phyloP scores from a whole-genome alignment of 192 early-diverging fungal genomes.

The Lunasporangiospora selenospora region DNA sequence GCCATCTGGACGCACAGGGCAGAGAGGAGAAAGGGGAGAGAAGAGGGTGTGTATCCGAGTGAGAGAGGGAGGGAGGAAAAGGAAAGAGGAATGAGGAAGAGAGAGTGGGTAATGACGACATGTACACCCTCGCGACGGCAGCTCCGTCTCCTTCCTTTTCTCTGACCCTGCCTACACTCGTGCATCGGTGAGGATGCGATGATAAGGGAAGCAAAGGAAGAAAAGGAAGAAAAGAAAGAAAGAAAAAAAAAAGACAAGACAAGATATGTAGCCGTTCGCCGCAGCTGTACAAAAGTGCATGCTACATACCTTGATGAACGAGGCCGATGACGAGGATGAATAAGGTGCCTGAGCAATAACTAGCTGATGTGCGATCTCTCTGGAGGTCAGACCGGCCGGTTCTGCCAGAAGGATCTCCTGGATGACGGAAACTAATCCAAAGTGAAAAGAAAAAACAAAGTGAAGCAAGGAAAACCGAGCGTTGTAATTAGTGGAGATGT shows the following conservation, averaged over 20 bases:
- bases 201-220: too few relatives aligned
- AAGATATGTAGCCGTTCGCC: too few relatives aligned
- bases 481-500: background rate
- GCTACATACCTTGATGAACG: constrained; percentile 42
- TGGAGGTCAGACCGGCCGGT: constrained; percentile 30
- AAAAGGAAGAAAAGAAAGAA: background rate
- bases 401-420: constrained; percentile 32
- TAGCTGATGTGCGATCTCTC: constrained; percentile 40
- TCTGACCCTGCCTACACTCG: background rate
- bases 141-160: background rate
- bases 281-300: background rate
- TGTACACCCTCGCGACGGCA: background rate
- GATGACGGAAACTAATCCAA: constrained; percentile 36
- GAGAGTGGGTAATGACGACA: background rate
- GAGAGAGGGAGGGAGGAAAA: background rate
- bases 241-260: too few relatives aligned
- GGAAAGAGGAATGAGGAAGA: background rate
- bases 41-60: background rate
- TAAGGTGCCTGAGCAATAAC: constrained; percentile 43
- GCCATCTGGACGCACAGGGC: too few relatives aligned
- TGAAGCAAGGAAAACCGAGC: background rate
- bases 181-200: too few relatives aligned
- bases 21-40: background rate
- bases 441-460: background rate
- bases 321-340: constrained; percentile 20